phyloP scores from a whole-genome alignment of 140 eudicot genomes.

The Flaveria floridana region DNA sequence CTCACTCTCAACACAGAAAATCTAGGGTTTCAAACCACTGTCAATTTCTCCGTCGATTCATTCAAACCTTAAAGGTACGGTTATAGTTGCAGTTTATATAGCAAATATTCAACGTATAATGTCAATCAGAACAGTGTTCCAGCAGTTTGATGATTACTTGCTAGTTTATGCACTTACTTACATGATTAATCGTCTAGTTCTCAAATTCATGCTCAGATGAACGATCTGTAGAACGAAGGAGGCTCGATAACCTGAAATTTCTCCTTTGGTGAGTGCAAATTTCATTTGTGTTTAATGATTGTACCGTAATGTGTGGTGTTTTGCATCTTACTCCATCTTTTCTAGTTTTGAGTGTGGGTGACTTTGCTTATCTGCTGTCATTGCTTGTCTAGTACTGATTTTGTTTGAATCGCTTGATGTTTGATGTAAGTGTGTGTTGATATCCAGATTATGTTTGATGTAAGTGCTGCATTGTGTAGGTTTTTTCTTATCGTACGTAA shows the following conservation, averaged over 20 bases:
- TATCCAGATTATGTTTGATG: neutral
- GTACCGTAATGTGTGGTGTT: neutral
- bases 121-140: neutral
- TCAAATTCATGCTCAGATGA: conserved; percentile 28
- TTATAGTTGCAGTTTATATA: conserved; percentile 2
- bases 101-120: neutral
- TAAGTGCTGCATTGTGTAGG: neutral
- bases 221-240: conserved; percentile 16
- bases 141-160: conserved; percentile 11
- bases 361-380: neutral
- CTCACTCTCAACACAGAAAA: conserved; percentile 40
- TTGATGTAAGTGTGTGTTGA: conserved; percentile 23
- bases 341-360: neutral
- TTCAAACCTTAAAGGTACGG: conserved; percentile 32
- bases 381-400: no score
- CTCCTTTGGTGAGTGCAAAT: conserved; percentile 9
- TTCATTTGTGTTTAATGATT: neutral
- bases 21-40: conserved; percentile 44
- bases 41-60: conserved; percentile 27
- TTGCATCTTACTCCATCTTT: conserved; percentile 33
- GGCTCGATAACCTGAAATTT: conserved; percentile 16
- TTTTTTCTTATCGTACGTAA: no score
- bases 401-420: neutral
- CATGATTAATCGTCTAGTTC: neutral
- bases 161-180: conserved; percentile 2